phyloP scores from a whole-genome alignment of 1,139 yeast genomes.

The Spathaspora sp. region DNA sequence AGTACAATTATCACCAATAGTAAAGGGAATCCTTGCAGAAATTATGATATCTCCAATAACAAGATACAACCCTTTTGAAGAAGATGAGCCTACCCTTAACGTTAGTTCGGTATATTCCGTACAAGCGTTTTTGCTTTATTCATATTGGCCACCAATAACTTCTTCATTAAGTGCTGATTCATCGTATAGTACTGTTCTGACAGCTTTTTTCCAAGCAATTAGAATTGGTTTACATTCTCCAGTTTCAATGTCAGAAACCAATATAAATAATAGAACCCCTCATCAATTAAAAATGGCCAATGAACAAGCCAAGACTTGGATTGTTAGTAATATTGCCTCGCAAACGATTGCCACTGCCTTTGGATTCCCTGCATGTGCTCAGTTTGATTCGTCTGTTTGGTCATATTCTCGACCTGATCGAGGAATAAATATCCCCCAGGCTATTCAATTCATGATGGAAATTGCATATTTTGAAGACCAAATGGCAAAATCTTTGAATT shows the following conservation, averaged over 20 bases:
- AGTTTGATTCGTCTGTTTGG: slow-evolving; percentile 73
- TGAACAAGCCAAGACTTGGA: slow-evolving; percentile 90
- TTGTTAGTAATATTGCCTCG: slow-evolving; percentile 85
- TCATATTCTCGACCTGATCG: slow-evolving; percentile 45
- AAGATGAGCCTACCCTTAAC: slow-evolving; percentile 77
- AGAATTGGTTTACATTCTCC: slow-evolving; percentile 81
- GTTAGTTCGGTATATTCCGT: slow-evolving; percentile 94
- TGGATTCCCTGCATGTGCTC: slow-evolving; percentile 92
- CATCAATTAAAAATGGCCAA: slow-evolving; percentile 47
- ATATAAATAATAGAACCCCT: slow-evolving; percentile 18
- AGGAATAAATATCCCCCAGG: slow-evolving; percentile 52
- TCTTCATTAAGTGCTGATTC: slow-evolving; percentile 94
- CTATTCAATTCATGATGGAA: slow-evolving; percentile 72
- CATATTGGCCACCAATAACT: slow-evolving; percentile 95
- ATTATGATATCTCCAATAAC: slow-evolving; percentile 89
- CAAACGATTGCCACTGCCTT: slow-evolving; percentile 89
- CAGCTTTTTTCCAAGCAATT: slow-evolving; percentile 88
- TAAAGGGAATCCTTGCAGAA: slow-evolving; percentile 79
- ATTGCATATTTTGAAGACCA: slow-evolving; percentile 87
- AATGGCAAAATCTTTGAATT: slow-evolving; percentile 72
- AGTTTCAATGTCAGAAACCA: slow-evolving; percentile 19
- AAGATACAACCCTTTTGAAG: slow-evolving; percentile 71
- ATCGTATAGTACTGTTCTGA: slow-evolving; percentile 91
- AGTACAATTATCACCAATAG: slow-evolving; percentile 61
- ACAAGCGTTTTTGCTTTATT: slow-evolving; percentile 83